A percentile compares a stretch with the other conserved stretches of the same genome.
Evolutionary conservation across 345 rosid species (phyloP).

Genomic region (Cardamine chenopodiifolia): DNA sequence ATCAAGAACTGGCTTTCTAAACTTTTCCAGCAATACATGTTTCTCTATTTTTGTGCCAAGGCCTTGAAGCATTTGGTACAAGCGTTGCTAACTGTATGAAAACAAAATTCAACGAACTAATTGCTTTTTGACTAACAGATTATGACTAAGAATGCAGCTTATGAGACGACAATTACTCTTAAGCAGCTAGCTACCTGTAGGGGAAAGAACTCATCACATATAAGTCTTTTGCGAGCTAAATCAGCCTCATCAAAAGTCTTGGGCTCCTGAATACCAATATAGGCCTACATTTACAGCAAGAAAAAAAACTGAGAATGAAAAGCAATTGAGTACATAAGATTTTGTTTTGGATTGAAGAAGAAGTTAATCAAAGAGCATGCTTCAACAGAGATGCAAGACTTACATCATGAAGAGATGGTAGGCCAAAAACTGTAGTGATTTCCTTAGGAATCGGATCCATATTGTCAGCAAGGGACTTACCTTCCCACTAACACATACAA

Average conservation of each 20-base stretch:
- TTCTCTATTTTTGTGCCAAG: constrained; percentile 77
- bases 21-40: constrained; percentile 77
- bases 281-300: constrained; percentile 64
- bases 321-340: background rate
- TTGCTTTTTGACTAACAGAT: constrained; percentile 9
- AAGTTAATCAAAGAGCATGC: constrained; percentile 17
- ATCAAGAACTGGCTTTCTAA: constrained; percentile 63
- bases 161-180: constrained; percentile 6
- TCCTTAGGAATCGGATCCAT: constrained; percentile 84
- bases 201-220: constrained; percentile 93
- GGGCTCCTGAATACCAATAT: constrained; percentile 82
- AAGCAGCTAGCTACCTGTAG: constrained; percentile 65
- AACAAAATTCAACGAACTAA: constrained; percentile 2
- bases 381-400: constrained; percentile 41
- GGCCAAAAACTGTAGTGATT: constrained; percentile 66
- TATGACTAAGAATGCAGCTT: constrained; percentile 28
- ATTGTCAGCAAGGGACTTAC: constrained; percentile 48
- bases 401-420: constrained; percentile 72
- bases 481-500: constrained; percentile 90
- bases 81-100: constrained; percentile 73
- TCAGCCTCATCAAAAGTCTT: constrained; percentile 79
- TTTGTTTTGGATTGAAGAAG: background rate
- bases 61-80: constrained; percentile 92
- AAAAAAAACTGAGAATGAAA: constrained; percentile 2
- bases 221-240: constrained; percentile 90